Base-by-base conservation (phyloP, 192 early-diverging fungal species). In the Lunasporangiospora selenospora region DNA sequence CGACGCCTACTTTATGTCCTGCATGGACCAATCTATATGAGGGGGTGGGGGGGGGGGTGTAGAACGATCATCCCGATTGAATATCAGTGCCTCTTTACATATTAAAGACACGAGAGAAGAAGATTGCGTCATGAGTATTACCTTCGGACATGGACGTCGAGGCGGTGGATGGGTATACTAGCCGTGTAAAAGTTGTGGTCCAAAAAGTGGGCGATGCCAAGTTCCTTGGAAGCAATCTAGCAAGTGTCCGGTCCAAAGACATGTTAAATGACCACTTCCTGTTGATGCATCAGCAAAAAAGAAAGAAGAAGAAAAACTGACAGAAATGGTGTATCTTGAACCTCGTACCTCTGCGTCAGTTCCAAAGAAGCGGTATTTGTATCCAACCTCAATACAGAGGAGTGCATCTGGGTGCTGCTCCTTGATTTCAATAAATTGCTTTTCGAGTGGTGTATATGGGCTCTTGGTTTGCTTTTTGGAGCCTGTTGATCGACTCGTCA, bases 311-410 rank as follows among this genome's bases (percentile, higher is more conserved):
- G 5, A 4, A 50, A n/a, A 29, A 3, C 41, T 27, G n/a, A 26
- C 4, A 18, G 36, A 24, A 44, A 21, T 5, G 23, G 16, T 40
- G 34, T 40, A 27, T 13, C 29, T 39, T 53, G 10, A 15, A 6
- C 15, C 11, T 19, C 27, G 15, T 81, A 85, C 85, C 83, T 83
- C 80, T 3, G 95, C 93, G 75, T 97, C 95, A 26, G 93, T 87
- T 36, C 85, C 93, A 83, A 97, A 97, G 53, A 97, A 95, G 12
- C 92, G 80, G 76, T 80, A 97, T 77, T 93, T 94, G 83, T 97
- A 95, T n/a, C 95, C 95, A 11, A 97, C 95, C 66, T 97, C 95
- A 4, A 97, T 87, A 1, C 88, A 85, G 34, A 97, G 81, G 16
- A 97, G 53, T 27, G 83, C 81, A 59, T 87, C 89, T 1, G 91